Percentiles rank a stretch among this genome's conserved stretches.
Evolutionary conservation across 2,329 filamentous ascomycete species (phyloP).

Genomic region (Fusarium robinianum): DNA sequence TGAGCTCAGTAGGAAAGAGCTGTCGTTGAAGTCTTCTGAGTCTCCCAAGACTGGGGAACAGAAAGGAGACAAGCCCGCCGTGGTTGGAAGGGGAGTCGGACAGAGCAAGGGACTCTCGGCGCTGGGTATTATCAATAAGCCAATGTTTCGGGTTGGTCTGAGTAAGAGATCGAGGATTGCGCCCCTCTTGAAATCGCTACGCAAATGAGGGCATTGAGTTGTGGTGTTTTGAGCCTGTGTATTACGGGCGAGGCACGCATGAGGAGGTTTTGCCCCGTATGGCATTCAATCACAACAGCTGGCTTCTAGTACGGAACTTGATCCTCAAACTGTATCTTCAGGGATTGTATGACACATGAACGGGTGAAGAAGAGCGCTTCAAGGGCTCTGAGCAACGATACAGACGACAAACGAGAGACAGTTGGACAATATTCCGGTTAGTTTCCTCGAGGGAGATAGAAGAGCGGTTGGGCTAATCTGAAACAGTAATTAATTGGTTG

Average conservation of each 20-base stretch:
- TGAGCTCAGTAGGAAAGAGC: slow-evolving; percentile 4
- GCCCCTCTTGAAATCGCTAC: slow-evolving; percentile 55
- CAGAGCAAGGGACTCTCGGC: slow-evolving; percentile 26
- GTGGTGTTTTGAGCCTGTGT: neutral
- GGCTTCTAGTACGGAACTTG: no score
- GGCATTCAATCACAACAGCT: no score
- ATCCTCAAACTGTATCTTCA: no score
- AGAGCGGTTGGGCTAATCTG: no score
- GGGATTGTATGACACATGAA: no score
- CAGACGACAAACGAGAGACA: no score
- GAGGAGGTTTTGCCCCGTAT: no score
- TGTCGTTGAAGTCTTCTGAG: slow-evolving; percentile 3
- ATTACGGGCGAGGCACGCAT: neutral
- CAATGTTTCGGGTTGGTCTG: slow-evolving; percentile 55
- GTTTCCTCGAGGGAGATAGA: no score
- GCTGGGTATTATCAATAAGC: slow-evolving; percentile 40
- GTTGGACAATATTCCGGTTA: no score
- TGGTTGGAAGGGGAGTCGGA: slow-evolving; percentile 10
- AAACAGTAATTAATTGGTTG: no score
- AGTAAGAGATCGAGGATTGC: slow-evolving; percentile 57
- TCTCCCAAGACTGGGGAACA: slow-evolving; percentile 4
- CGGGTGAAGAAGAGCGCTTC: no score
- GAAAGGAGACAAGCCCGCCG: slow-evolving; percentile 4
- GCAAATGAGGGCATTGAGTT: slow-evolving; percentile 42
- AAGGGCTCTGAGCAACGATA: no score